A percentile compares a stretch with the other conserved stretches of the same genome.
phyloP scores from a whole-genome alignment of 371 early-diverging fungal genomes.

The Rhizopus stolonifer region DNA sequence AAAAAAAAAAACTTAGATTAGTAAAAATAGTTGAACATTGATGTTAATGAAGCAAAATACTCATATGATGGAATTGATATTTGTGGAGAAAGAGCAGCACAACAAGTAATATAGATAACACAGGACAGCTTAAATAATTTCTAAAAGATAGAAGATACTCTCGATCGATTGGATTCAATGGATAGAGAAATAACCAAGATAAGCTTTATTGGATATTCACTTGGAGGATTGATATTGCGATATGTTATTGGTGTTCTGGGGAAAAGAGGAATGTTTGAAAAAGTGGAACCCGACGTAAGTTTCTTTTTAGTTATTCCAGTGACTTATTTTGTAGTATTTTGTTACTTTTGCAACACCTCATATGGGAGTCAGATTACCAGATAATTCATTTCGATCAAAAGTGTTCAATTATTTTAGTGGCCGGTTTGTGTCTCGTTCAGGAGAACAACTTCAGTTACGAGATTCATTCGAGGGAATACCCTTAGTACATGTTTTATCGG shows the following conservation, averaged over 20 bases:
- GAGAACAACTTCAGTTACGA: conserved; percentile 57
- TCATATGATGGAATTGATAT: conserved; percentile 74
- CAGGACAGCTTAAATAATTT: neutral
- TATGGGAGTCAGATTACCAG: conserved; percentile 58
- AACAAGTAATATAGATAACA: conserved; percentile 29
- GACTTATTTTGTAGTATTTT: conserved; percentile 42
- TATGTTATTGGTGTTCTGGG: conserved; percentile 71
- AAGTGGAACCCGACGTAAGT: conserved; percentile 53
- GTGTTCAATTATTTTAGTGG: conserved; percentile 56
- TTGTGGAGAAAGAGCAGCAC: conserved; percentile 56
- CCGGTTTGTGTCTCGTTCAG: conserved; percentile 53
- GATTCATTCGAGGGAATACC: conserved; percentile 50
- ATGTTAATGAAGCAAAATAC: conserved; percentile 49
- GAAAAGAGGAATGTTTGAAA: conserved; percentile 55
- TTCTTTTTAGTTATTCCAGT: neutral
- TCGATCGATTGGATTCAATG: conserved; percentile 6
- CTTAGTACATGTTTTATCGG: conserved; percentile 60
- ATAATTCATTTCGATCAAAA: conserved; percentile 23
- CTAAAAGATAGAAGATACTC: conserved; percentile 15
- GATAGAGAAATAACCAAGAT: conserved; percentile 49
- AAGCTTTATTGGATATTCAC: conserved; percentile 77
- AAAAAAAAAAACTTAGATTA: neutral
- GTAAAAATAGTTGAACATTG: conserved; percentile 51
- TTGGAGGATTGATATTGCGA: conserved; percentile 77
- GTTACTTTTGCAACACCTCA: conserved; percentile 82